Evolutionary conservation across 495 filamentous ascomycete genomes (phyloP).

Genomic region (Podospora pseudocomata): DNA sequence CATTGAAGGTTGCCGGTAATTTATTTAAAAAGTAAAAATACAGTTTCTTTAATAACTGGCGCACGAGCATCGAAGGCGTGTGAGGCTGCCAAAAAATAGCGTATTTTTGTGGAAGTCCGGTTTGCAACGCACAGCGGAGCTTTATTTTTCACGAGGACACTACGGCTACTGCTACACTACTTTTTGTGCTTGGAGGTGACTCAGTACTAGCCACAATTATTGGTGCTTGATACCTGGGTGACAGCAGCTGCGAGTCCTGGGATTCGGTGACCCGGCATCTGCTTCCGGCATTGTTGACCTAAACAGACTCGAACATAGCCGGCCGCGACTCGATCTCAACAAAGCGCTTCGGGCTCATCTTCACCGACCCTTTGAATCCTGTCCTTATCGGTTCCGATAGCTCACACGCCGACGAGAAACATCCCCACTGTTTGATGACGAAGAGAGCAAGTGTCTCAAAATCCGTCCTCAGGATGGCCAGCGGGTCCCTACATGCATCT

Average conservation of each 20-base stretch:
- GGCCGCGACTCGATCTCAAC: not conserved
- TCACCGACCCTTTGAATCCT: not conserved
- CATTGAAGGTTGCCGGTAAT: too few species aligned
- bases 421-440: too few species aligned
- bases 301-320: not conserved
- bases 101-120: too few species aligned
- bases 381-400: not conserved
- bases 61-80: too few species aligned
- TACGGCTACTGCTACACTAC: not conserved
- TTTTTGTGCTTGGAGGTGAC: not conserved
- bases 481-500: slow-evolving; percentile 10
- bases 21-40: too few species aligned
- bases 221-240: not conserved
- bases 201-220: not conserved
- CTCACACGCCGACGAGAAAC: too few species aligned
- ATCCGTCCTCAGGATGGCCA: not conserved
- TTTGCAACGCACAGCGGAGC: not conserved
- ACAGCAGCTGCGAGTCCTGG: not conserved
- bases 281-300: slow-evolving; percentile 8
- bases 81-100: too few species aligned
- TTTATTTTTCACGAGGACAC: not conserved
- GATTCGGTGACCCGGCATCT: slow-evolving; percentile 1
- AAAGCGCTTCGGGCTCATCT: not conserved
- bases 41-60: too few species aligned
- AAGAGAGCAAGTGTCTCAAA: not conserved